These are phyloP conservation scores for Pythium sukuiense DNA, from an alignment of 352 stramenopile genomes.

Conservation along the genomic window DNA sequence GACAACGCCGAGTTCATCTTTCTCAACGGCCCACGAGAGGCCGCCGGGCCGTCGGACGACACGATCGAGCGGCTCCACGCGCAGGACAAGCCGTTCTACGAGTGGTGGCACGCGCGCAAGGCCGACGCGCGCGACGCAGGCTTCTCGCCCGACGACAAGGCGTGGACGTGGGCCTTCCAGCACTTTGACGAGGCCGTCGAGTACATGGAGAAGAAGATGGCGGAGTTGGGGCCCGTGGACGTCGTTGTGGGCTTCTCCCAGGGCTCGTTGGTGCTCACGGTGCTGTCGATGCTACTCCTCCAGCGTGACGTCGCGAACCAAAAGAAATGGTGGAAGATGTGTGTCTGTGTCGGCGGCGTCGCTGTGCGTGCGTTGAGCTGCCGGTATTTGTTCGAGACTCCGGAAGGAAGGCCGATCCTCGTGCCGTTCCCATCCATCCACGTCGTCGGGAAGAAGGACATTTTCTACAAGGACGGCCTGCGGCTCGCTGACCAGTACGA, in stretches of 20 bases:
- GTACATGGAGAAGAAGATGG: conserved; percentile 49
- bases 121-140: conserved; percentile 18
- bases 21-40: conserved; percentile 50
- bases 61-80: conserved; percentile 48
- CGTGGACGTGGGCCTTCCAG: conserved; percentile 51
- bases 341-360: conserved; percentile 42
- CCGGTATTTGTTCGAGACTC: conserved; percentile 42
- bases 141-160: conserved; percentile 27
- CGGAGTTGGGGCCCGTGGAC: conserved; percentile 50
- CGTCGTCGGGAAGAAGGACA: conserved; percentile 58
- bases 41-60: conserved; percentile 41
- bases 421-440: conserved; percentile 66
- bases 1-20: conserved; percentile 57
- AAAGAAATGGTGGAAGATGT: conserved; percentile 48
- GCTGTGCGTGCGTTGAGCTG: conserved; percentile 29
- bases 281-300: conserved; percentile 44
- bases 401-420: conserved; percentile 28
- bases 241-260: conserved; percentile 74
- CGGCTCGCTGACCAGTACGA: conserved; percentile 37
- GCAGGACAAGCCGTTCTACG: conserved; percentile 49
- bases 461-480: conserved; percentile 38
- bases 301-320: conserved; percentile 25
- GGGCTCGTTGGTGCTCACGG: conserved; percentile 46
- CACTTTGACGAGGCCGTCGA: conserved; percentile 44
- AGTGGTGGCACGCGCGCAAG: conserved; percentile 41